These are phyloP conservation scores for Chlamydomonas sp. DNA, from an alignment of 139 green algal species.

Conservation along the genomic window DNA sequence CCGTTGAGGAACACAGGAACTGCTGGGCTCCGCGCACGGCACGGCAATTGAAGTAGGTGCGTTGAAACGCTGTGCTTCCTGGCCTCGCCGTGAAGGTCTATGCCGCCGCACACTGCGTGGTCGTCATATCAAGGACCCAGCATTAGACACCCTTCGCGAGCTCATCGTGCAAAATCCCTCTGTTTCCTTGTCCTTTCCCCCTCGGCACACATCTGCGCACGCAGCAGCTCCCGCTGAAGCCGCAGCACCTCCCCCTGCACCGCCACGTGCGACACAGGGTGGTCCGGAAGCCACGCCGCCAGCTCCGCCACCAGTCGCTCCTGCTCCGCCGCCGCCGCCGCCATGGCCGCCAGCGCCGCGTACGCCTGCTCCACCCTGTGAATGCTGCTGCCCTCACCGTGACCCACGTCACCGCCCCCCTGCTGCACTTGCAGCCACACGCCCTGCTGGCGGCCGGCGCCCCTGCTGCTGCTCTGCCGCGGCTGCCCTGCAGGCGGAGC, in stretches of 20 bases:
- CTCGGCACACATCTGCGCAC: background rate
- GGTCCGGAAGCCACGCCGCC: constrained; percentile 15
- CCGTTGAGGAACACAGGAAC: background rate
- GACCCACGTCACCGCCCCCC: no score
- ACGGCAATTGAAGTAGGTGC: background rate
- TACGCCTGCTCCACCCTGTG: background rate
- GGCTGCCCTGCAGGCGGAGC: no score
- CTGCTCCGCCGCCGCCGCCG: constrained; percentile 15
- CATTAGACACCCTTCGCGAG: background rate
- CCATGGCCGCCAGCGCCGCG: background rate
- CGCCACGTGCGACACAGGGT: constrained; percentile 18
- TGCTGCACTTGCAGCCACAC: background rate
- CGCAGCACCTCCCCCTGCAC: constrained; percentile 12
- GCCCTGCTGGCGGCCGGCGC: no score
- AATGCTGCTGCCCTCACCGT: background rate
- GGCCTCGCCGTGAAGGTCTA: background rate
- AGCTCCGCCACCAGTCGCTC: background rate
- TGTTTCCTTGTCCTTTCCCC: background rate
- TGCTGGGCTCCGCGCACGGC: no score
- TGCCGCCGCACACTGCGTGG: no score
- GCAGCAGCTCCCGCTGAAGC: constrained; percentile 10
- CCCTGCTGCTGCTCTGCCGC: no score
- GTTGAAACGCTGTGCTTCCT: background rate
- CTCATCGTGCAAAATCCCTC: background rate
- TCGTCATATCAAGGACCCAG: background rate